A percentile compares a stretch with the other conserved stretches of the same genome.
phyloP scores from a whole-genome alignment of 345 rosid species.

The Barbarea vulgaris region DNA sequence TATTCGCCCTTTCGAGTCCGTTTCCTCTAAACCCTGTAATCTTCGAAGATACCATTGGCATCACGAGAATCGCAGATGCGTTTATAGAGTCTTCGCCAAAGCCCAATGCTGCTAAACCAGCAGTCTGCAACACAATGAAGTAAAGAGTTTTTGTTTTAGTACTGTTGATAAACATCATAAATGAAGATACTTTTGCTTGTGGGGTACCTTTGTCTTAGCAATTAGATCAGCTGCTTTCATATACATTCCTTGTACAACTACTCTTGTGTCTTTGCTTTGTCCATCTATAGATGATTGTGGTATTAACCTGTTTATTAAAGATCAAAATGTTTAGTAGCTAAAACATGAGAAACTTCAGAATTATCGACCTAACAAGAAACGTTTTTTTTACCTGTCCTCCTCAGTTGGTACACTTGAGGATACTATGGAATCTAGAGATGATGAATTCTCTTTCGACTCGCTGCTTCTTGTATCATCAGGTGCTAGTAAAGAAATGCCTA shows the following conservation, averaged over 20 bases:
- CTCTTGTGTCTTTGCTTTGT: conserved; percentile 67
- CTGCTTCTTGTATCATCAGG: conserved; percentile 90
- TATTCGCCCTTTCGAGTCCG: conserved; percentile 62
- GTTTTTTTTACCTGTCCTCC: conserved; percentile 60
- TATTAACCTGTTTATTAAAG: conserved; percentile 52
- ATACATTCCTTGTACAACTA: conserved; percentile 57
- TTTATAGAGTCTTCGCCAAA: conserved; percentile 88
- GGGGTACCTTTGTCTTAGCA: conserved; percentile 77
- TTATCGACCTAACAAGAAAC: background rate
- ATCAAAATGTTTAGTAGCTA: background rate
- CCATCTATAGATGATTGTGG: conserved; percentile 49
- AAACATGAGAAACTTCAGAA: background rate
- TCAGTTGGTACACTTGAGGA: conserved; percentile 63
- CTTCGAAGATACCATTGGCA: conserved; percentile 98
- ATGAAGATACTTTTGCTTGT: background rate
- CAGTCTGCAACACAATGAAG: conserved; percentile 54
- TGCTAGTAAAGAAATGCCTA: conserved; percentile 90
- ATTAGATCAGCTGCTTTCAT: conserved; percentile 57
- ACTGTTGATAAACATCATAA: background rate
- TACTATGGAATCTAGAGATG: conserved; percentile 52
- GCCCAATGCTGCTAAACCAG: conserved; percentile 68
- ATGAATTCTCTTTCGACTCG: conserved; percentile 69
- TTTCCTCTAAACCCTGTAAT: conserved; percentile 85
- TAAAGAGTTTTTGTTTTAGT: background rate
- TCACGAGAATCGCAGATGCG: conserved; percentile 93